phyloP scores from a whole-genome alignment of 352 stramenopile species.

The Pythium sp. region DNA sequence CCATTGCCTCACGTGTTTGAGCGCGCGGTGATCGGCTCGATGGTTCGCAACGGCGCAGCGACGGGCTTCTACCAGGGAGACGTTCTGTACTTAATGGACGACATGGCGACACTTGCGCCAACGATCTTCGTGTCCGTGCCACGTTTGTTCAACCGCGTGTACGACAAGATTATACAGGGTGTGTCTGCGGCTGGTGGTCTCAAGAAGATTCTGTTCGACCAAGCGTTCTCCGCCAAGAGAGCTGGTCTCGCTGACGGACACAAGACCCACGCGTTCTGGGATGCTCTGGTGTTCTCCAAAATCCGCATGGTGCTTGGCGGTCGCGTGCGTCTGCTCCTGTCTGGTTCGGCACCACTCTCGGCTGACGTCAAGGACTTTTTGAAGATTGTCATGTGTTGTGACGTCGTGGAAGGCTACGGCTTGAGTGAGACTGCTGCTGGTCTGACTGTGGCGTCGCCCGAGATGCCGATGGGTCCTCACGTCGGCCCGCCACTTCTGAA shows the following conservation, averaged over 20 bases:
- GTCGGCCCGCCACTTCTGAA: constrained; percentile 88
- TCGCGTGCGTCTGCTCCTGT: constrained; percentile 88
- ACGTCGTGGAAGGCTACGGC: constrained; percentile 94
- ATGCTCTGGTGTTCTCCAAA: constrained; percentile 95
- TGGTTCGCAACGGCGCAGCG: constrained; percentile 82
- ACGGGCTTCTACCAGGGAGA: constrained; percentile 84
- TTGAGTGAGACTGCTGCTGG: constrained; percentile 92
- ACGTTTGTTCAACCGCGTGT: constrained; percentile 95
- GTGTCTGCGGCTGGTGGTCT: constrained; percentile 54
- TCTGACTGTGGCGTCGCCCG: constrained; percentile 60
- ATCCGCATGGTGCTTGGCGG: constrained; percentile 91
- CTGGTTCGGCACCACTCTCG: constrained; percentile 91
- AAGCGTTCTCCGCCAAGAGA: constrained; percentile 58
- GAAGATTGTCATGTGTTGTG: constrained; percentile 91
- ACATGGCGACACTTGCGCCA: constrained; percentile 90
- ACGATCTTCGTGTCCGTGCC: constrained; percentile 94
- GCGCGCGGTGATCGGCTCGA: constrained; percentile 80
- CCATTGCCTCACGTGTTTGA: constrained; percentile 97
- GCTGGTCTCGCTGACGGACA: constrained; percentile 44
- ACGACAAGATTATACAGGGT: constrained; percentile 93
- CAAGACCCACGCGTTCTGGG: constrained; percentile 87
- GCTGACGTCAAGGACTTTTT: constrained; percentile 95
- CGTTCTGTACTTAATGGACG: constrained; percentile 90
- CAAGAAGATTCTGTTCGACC: constrained; percentile 72
- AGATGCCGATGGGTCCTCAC: constrained; percentile 81